phyloP scores from a whole-genome alignment of 75 land plant species.

The Cryptomeria japonica region DNA sequence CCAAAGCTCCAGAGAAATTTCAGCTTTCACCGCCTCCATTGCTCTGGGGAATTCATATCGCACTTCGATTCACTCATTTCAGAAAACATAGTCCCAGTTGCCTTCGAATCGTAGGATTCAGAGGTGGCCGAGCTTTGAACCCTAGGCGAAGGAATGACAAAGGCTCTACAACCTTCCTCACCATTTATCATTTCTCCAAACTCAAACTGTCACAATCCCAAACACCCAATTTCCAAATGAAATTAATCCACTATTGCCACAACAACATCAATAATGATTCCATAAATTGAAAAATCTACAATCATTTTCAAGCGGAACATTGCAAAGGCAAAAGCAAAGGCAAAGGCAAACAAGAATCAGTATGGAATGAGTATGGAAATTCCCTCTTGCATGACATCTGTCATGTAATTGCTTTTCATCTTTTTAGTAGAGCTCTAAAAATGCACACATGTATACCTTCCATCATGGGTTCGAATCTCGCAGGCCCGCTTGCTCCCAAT shows the following conservation, averaged over 20 bases:
- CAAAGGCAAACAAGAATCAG: neutral
- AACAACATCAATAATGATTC: neutral
- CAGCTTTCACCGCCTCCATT: conserved; percentile 9
- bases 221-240: neutral
- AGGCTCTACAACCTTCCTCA: neutral
- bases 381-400: no score
- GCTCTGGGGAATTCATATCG: neutral
- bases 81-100: neutral
- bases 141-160: neutral
- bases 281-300: neutral
- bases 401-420: neutral
- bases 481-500: neutral
- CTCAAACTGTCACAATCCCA: neutral
- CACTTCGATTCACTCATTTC: neutral
- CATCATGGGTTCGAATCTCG: neutral
- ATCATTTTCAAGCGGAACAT: neutral
- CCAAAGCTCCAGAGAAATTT: conserved; percentile 59
- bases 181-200: neutral
- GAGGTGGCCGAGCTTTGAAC: neutral
- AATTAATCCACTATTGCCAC: neutral
- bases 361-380: neutral
- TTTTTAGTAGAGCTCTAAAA: neutral
- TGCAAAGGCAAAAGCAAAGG: neutral
- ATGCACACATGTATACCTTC: neutral
- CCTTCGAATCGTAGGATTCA: neutral